Conservation (phyloP, 164 flowering plant species). For the Tinospora cordifolia region DNA sequence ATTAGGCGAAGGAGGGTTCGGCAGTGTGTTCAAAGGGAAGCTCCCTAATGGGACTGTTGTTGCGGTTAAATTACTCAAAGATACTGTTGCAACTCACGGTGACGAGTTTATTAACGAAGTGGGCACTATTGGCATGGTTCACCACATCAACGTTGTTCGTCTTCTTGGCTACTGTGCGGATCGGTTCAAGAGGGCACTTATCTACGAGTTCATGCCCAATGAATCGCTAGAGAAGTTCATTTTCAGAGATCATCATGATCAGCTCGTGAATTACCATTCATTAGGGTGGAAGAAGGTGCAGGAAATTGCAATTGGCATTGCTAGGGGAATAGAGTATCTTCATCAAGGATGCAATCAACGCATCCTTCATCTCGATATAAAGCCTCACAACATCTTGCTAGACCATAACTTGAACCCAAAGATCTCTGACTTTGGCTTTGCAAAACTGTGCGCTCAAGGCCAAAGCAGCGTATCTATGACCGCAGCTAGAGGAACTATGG, state of each 20-base stretch:
- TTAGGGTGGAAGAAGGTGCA: conserved; percentile 5
- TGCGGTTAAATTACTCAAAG: conserved; percentile 7
- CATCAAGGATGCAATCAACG: conserved; percentile 6
- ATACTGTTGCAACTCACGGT: not conserved
- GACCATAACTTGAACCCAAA: conserved; percentile 4
- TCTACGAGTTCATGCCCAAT: conserved; percentile 7
- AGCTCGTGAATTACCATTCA: not conserved
- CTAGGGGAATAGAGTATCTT: conserved; percentile 8
- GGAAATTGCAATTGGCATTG: conserved; percentile 13
- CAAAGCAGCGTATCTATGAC: not conserved
- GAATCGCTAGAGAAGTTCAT: conserved; percentile 12
- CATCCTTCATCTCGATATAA: conserved; percentile 5
- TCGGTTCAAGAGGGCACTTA: not conserved
- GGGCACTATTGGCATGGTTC: conserved; percentile 5
- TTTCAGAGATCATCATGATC: not conserved
- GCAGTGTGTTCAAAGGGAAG: conserved; percentile 9
- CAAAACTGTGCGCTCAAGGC: not conserved
- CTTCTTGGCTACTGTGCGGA: conserved; percentile 12
- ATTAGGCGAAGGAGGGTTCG: conserved; percentile 12
- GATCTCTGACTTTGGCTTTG: conserved; percentile 4
- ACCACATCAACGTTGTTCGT: conserved; percentile 10
- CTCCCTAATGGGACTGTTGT: not conserved
- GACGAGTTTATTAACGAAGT: conserved; percentile 13
- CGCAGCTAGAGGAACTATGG: conserved; percentile 2
- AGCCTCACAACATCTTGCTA: conserved; percentile 6